These are phyloP conservation scores for Periconia sp. DNA, from an alignment of 2,329 filamentous ascomycete species.

Conservation along the genomic window DNA sequence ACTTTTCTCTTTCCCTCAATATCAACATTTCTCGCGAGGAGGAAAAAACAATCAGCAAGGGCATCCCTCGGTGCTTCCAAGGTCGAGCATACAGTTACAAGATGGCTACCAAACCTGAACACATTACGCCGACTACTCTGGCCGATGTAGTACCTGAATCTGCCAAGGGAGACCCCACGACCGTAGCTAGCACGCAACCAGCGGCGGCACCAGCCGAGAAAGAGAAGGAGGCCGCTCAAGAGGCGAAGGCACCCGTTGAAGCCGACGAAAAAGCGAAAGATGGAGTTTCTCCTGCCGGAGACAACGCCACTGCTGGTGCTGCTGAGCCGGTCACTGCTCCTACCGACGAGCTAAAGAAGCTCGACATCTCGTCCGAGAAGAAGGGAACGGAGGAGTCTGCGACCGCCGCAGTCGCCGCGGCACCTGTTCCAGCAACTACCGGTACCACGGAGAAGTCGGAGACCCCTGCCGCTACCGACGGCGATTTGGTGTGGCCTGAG, in stretches of 20 bases:
- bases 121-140: slow-evolving; percentile 10
- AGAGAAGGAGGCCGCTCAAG: slow-evolving; percentile 2
- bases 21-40: not conserved
- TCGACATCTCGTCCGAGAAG: slow-evolving; percentile 12
- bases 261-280: slow-evolving; percentile 7
- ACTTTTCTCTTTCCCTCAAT: not conserved
- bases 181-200: not conserved
- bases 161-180: slow-evolving; percentile 18
- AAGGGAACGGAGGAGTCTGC: slow-evolving; percentile 7
- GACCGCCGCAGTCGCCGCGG: slow-evolving; percentile 10
- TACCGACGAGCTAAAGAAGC: slow-evolving; percentile 17
- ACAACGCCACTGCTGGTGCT: slow-evolving; percentile 8
- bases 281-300: not conserved
- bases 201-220: slow-evolving; percentile 10
- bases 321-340: slow-evolving; percentile 20
- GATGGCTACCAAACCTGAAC: slow-evolving; percentile 23
- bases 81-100: slow-evolving; percentile 1
- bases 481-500: slow-evolving; percentile 38
- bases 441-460: slow-evolving; percentile 2
- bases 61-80: not conserved
- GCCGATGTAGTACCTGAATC: slow-evolving; percentile 13
- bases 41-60: not conserved
- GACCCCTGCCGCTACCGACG: slow-evolving; percentile 5
- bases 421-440: slow-evolving; percentile 1
- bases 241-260: not conserved